These are phyloP conservation scores for Clitopilus passeckerianus DNA, from an alignment of 768 basidiomycete species.

Conservation along the genomic window DNA sequence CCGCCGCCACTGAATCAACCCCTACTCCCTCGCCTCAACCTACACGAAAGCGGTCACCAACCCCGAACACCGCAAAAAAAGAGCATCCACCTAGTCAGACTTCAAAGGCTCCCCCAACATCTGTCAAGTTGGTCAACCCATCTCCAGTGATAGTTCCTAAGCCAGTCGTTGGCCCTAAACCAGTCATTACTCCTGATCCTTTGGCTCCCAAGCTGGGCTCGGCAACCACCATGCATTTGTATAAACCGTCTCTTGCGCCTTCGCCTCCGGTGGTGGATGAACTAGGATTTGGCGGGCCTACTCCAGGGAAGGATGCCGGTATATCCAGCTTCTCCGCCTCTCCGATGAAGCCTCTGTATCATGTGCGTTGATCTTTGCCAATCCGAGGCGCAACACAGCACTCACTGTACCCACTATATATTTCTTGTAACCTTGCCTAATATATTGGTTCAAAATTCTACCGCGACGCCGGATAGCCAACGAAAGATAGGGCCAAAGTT, in stretches of 20 bases:
- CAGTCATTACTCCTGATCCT: slow-evolving; percentile 7
- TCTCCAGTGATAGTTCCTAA: neutral
- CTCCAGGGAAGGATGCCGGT: slow-evolving; percentile 7
- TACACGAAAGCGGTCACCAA: slow-evolving; percentile 28
- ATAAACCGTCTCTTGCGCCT: slow-evolving; percentile 41
- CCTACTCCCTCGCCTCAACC: slow-evolving; percentile 28
- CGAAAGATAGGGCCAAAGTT: slow-evolving; percentile 53
- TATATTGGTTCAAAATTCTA: slow-evolving; percentile 13
- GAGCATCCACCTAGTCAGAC: neutral
- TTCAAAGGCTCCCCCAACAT: neutral
- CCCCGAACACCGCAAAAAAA: neutral
- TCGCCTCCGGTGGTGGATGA: slow-evolving; percentile 43
- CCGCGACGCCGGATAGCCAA: slow-evolving; percentile 47
- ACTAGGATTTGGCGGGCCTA: slow-evolving; percentile 31
- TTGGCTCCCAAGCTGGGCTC: slow-evolving; percentile 54
- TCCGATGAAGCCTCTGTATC: slow-evolving; percentile 65
- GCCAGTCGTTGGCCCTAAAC: neutral
- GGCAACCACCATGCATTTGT: slow-evolving; percentile 71
- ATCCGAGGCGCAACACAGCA: slow-evolving; percentile 37
- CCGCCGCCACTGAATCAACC: slow-evolving; percentile 19
- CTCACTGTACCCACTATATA: slow-evolving; percentile 21
- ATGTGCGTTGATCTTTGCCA: slow-evolving; percentile 82
- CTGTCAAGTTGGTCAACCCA: neutral
- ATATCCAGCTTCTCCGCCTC: slow-evolving; percentile 35
- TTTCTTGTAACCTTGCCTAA: slow-evolving; percentile 21